Conservation (phyloP, 495 filamentous ascomycete species). For the Immersiella caudata region DNA sequence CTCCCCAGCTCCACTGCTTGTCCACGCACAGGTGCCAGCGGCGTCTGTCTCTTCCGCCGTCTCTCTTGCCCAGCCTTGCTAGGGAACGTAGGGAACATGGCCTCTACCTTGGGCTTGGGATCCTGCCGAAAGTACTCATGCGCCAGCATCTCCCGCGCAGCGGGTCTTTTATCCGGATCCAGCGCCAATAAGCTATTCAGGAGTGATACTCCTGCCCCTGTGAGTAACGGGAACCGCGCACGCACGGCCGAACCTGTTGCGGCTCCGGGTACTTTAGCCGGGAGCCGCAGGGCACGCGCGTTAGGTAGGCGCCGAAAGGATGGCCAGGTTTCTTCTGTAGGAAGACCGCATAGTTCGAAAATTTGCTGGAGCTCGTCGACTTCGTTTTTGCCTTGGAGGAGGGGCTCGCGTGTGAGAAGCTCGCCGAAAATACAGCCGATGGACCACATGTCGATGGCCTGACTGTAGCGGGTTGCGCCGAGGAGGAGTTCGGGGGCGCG, state of each 20-base stretch:
- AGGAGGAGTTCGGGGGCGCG: slow-evolving; percentile 88
- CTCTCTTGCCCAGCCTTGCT: slow-evolving; percentile 94
- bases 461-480: slow-evolving; percentile 74
- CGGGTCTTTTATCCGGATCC: slow-evolving; percentile 72
- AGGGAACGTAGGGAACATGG: slow-evolving; percentile 90
- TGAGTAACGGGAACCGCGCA: slow-evolving; percentile 79
- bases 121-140: slow-evolving; percentile 90
- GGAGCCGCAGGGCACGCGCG: slow-evolving; percentile 80
- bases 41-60: slow-evolving; percentile 69
- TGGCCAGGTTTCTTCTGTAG: slow-evolving; percentile 84
- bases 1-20: slow-evolving; percentile 64
- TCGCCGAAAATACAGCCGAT: slow-evolving; percentile 97
- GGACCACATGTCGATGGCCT: slow-evolving; percentile 91
- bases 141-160: slow-evolving; percentile 55
- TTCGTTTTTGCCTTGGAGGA: slow-evolving; percentile 92
- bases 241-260: slow-evolving; percentile 55
- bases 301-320: slow-evolving; percentile 87
- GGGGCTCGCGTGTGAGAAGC: slow-evolving; percentile 77
- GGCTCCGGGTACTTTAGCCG: slow-evolving; percentile 48
- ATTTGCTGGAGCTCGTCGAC: slow-evolving; percentile 78
- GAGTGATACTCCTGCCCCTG: slow-evolving; percentile 70
- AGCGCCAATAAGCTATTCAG: slow-evolving; percentile 70
- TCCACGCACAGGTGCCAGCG: slow-evolving; percentile 81
- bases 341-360: slow-evolving; percentile 89
- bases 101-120: slow-evolving; percentile 80